Base-by-base conservation (phyloP, 257 asterid species). In the Rhazya stricta region DNA sequence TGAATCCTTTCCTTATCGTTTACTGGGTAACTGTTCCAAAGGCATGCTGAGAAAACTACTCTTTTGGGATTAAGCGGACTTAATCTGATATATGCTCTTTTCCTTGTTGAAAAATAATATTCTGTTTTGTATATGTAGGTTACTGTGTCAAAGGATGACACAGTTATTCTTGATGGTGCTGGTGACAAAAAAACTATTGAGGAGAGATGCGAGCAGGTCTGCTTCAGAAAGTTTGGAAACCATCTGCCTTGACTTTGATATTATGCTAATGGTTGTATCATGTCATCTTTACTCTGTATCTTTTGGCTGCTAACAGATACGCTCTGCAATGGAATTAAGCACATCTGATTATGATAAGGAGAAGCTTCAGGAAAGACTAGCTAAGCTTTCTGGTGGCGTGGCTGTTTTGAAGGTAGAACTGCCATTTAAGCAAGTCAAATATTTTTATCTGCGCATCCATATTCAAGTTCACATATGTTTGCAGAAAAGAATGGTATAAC, bases 331-430 rank as follows among this genome's bases (percentile, higher is more conserved):
- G 23, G 93, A 84, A 68, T 74, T 80, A 82, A 86, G 87, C 83
- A 81, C 87, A 41, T 86, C 88, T 60, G 89, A 85, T 45, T 85
- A 85, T 37, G 94, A 90, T 77, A 88, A 88, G 84, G 91, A 88
- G 80, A 90, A 87, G 83, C 78, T 90, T 48, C 88, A 88, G 69
- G 91, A 87, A 54, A 86, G 93, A 61, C 86, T 90, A 13, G 94
- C 91, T 57, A 88, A 86, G 78, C 91, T 88, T 45, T 88, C 91
- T 29, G 92, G 92, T 66, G 96, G 91, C 76, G 89, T 84, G 30
- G 90, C 89, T 72, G 91, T 88, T 6, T 66, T 89, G 62, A 87
- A 89, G 87, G 91, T 89, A 51, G 67, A 42, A 65, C 23, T 32
- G 32, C 39, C 53, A 46, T 30, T 39, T 58, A 5, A 34, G 13